These are phyloP conservation scores for Apocynum venetum DNA, from an alignment of 257 asterid genomes.

Conservation along the genomic window DNA sequence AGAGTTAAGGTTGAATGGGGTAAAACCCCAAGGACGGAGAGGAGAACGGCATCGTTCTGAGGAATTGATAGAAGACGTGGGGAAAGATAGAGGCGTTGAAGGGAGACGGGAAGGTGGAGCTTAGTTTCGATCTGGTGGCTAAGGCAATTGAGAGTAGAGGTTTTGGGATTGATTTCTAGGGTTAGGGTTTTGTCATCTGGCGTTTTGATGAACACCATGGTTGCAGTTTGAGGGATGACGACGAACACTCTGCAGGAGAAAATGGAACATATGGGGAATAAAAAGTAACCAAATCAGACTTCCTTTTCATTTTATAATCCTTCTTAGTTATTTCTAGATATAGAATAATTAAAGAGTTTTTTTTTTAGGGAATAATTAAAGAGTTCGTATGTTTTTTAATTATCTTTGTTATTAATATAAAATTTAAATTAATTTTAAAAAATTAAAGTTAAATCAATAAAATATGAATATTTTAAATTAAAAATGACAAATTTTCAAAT, in stretches of 20 bases:
- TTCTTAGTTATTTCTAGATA: too few relatives aligned
- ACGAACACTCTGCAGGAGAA: background rate
- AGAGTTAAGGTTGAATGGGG: constrained; percentile 55
- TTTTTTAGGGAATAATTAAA: too few relatives aligned
- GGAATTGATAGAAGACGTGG: constrained; percentile 41
- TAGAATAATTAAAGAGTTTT: too few relatives aligned
- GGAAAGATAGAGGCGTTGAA: constrained; percentile 56
- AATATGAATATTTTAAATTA: too few relatives aligned
- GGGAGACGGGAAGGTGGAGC: constrained; percentile 37
- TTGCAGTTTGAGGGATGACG: background rate
- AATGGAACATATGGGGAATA: background rate
- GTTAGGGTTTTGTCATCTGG: constrained; percentile 55
- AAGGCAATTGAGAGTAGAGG: constrained; percentile 40
- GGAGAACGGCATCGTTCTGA: constrained; percentile 22
- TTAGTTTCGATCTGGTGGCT: constrained; percentile 36
- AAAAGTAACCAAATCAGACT: background rate
- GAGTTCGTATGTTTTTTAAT: too few relatives aligned
- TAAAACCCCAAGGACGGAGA: constrained; percentile 45
- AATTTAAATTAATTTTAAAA: too few relatives aligned
- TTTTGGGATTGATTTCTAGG: constrained; percentile 45
- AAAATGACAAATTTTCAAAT: too few relatives aligned
- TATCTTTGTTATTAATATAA: too few relatives aligned
- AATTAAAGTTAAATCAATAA: too few relatives aligned
- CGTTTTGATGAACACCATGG: constrained; percentile 56
- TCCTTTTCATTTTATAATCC: background rate